Evolutionary conservation across 2,329 filamentous ascomycete species (phyloP), one percentile per base, ranked within the genome.

Genomic region (Clarireedia monteithiana): DNA sequence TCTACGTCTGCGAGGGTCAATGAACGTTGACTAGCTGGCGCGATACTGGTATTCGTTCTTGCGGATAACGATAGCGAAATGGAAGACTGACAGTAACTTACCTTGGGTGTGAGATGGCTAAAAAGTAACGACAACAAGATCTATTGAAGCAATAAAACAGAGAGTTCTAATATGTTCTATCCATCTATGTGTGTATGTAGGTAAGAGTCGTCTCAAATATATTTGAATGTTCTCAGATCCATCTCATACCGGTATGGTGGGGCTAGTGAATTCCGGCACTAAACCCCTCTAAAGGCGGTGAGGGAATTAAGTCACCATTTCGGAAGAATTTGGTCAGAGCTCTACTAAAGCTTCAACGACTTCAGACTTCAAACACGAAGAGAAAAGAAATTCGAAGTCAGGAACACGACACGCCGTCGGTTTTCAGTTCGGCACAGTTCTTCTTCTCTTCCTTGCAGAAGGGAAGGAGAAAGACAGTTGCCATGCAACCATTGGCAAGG

Each of bases 401-500:
- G 30, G 30, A 34, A 34, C 30, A 34, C 30, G 30, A 34, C 30
- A 34, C 3, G 30, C 30, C 30, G 30, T 14, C 30, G 30, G 44
- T 49, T 23, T 44, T 48, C 23, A 49, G 15, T 52, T 49, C 38
- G 51, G 55, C 27, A 50, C 15, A 38, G n/a, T 47, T 49, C 15
- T 27, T 45, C 30, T 34, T 34, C 30, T 34, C 30, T 34, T 34
- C 5, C 2, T 36, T 9, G 23, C 48, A 36, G 26, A 44, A 44
- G 48, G 17, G 24, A 50, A 55, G 26, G 9, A 15, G 34, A 53
- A 45, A 36, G 27, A 46, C 46, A 57, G 17, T 49, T 62, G 65
- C 63, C 55, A 69, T 69, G 67, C 63, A 68, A 57, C 66, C 64
- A 54, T 60, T 68, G 60, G 55, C 61, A 44, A 64, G 65, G 36